phyloP scores from a whole-genome alignment of 148 eudicot genomes.

The Vaccinium darrowii region DNA sequence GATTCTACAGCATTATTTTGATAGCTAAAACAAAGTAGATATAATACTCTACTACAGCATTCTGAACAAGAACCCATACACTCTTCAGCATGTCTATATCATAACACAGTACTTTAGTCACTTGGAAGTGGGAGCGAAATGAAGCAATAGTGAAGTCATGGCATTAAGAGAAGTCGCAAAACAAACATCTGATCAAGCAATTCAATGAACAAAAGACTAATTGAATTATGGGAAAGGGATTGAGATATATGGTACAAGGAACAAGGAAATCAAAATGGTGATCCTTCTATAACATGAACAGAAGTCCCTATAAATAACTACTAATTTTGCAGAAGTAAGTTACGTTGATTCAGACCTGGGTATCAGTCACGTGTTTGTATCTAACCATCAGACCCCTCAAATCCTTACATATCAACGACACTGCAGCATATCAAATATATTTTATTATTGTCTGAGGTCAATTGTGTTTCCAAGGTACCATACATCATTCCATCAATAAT shows the following conservation, averaged over 20 bases:
- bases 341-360: neutral
- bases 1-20: neutral
- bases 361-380: neutral
- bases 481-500: neutral
- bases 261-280: neutral
- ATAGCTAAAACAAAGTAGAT: neutral
- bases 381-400: neutral
- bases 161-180: neutral
- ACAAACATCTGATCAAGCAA: neutral
- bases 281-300: neutral
- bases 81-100: neutral
- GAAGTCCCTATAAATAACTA: neutral
- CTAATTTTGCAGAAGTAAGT: neutral
- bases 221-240: neutral
- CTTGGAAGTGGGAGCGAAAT: neutral
- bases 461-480: neutral
- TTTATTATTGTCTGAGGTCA: neutral
- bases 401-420: neutral
- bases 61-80: neutral
- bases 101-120: neutral
- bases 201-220: neutral
- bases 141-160: constrained; percentile 3
- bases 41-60: neutral
- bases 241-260: neutral
- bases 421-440: neutral